Percentiles rank a stretch among this genome's conserved stretches.
phyloP scores from a whole-genome alignment of 2,329 filamentous ascomycete species.

The Fusarium sulawesiense region DNA sequence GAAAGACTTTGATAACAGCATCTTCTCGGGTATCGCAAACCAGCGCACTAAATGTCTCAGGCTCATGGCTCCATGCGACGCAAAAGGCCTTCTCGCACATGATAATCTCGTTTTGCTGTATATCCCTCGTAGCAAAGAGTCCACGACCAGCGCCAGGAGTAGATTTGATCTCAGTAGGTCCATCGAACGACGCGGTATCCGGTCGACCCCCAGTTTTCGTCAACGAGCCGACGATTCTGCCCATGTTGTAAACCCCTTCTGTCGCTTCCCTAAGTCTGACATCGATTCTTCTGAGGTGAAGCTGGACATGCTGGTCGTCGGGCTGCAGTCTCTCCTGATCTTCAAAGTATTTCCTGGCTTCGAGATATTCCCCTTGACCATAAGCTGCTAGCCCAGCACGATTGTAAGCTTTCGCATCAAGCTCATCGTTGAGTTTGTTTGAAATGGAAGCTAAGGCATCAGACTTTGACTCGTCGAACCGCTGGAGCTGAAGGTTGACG shows the following conservation, averaged over 20 bases:
- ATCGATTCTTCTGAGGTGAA: constrained; percentile 36
- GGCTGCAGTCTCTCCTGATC: constrained; percentile 44
- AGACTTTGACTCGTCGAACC: constrained; percentile 47
- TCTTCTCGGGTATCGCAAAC: constrained; percentile 50
- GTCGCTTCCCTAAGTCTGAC: constrained; percentile 44
- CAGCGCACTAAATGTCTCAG: constrained; percentile 46
- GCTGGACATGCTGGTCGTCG: constrained; percentile 23
- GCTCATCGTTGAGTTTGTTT: constrained; percentile 11
- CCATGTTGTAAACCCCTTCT: constrained; percentile 40
- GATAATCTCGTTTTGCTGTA: constrained; percentile 47
- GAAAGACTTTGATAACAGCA: constrained; percentile 45
- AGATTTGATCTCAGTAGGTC: constrained; percentile 43
- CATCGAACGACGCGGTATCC: constrained; percentile 47
- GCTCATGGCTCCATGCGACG: constrained; percentile 48
- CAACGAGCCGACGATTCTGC: constrained; percentile 38
- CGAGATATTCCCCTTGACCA: constrained; percentile 38
- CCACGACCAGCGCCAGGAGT: constrained; percentile 50
- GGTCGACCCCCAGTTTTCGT: constrained; percentile 45
- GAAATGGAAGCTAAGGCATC: constrained; percentile 50
- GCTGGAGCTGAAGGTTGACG: constrained; percentile 48
- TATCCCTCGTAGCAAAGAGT: constrained; percentile 50
- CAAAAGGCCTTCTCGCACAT: constrained; percentile 53
- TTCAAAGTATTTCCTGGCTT: constrained; percentile 43
- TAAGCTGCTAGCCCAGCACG: constrained; percentile 50
- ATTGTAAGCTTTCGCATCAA: constrained; percentile 50